Evolutionary conservation across 2,329 filamentous ascomycete genomes (phyloP).

Genomic region (Penicillium sp.): DNA sequence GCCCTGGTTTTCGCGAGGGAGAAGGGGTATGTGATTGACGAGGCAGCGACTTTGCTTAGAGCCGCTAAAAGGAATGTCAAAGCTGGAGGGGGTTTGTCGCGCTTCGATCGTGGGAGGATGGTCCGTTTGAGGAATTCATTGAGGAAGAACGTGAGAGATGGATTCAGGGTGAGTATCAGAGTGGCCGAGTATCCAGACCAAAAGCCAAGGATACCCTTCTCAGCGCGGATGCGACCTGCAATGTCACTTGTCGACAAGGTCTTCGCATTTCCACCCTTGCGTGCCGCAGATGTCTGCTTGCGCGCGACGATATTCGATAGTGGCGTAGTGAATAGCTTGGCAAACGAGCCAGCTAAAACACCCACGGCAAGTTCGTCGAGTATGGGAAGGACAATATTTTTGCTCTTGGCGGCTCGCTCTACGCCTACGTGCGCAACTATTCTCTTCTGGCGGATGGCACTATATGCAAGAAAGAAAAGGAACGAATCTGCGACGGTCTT

Average conservation of each 20-base stretch:
- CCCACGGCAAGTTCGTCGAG: constrained; percentile 74
- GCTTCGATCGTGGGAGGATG: constrained; percentile 55
- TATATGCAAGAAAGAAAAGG: constrained; percentile 84
- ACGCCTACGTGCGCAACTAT: constrained; percentile 40
- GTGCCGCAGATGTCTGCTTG: constrained; percentile 66
- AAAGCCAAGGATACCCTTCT: constrained; percentile 72
- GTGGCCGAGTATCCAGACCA: constrained; percentile 87
- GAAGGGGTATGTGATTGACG: constrained; percentile 78
- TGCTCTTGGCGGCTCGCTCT: constrained; percentile 23
- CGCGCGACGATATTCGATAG: constrained; percentile 78
- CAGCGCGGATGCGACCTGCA: constrained; percentile 60
- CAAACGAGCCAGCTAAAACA: constrained; percentile 67
- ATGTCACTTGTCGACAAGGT: constrained; percentile 55
- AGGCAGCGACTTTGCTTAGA: constrained; percentile 74
- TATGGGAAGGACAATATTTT: constrained; percentile 53
- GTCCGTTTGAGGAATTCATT: constrained; percentile 68
- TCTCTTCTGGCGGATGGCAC: constrained; percentile 50
- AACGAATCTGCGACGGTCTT: constrained; percentile 75
- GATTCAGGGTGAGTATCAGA: constrained; percentile 78
- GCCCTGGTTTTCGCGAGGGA: constrained; percentile 79
- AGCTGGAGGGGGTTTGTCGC: constrained; percentile 53
- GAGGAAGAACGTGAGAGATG: constrained; percentile 80
- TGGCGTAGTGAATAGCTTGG: constrained; percentile 75
- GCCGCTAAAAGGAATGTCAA: constrained; percentile 69
- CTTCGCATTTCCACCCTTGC: constrained; percentile 11